Evolutionary conservation across 345 rosid species (phyloP).

Genomic region (Triadica sebifera): DNA sequence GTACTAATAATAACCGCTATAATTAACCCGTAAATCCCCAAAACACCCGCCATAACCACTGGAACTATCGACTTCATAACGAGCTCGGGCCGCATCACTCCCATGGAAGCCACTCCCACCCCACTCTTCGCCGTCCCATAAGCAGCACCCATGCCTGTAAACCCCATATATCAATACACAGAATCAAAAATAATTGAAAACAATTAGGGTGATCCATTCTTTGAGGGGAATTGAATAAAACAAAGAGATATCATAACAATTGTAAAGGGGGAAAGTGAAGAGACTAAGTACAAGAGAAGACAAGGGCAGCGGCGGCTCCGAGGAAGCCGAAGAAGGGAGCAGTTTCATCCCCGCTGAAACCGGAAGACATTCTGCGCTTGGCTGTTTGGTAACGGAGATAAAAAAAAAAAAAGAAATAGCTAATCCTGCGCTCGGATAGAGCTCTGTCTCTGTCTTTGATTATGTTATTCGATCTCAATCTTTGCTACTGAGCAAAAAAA

Average conservation of each 20-base stretch:
- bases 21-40: conserved; percentile 25
- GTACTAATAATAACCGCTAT: conserved; percentile 27
- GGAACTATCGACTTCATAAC: conserved; percentile 29
- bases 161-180: background rate
- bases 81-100: conserved; percentile 27
- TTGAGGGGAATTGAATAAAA: background rate
- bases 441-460: background rate
- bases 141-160: conserved; percentile 24
- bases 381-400: conserved; percentile 2
- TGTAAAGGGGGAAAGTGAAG: background rate
- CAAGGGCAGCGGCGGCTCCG: conserved; percentile 20
- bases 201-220: background rate
- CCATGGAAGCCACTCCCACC: conserved; percentile 25
- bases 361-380: conserved; percentile 9
- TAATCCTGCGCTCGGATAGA: background rate
- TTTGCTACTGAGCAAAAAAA: background rate
- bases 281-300: conserved; percentile 11
- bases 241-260: background rate
- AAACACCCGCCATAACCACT: conserved; percentile 28
- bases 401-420: too few species aligned
- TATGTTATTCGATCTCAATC: background rate
- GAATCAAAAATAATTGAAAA: background rate
- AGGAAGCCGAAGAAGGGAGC: conserved; percentile 25
- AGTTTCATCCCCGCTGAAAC: conserved; percentile 20
- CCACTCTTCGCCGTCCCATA: conserved; percentile 27